Evolutionary conservation across 345 rosid species (phyloP).

Genomic region (Eutrema japonicum): DNA sequence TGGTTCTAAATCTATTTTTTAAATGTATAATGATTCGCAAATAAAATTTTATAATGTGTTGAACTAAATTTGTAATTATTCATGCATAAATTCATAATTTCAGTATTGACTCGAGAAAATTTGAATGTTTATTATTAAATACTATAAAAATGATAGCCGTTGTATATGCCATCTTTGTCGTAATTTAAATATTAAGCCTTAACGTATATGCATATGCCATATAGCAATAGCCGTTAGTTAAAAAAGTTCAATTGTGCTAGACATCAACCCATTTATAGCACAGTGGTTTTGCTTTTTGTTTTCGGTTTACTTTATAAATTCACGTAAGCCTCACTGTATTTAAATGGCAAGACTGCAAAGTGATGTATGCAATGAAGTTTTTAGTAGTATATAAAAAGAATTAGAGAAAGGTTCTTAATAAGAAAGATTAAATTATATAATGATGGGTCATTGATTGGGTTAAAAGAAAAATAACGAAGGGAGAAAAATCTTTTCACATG

Average conservation of each 20-base stretch:
- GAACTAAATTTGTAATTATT: too few species aligned
- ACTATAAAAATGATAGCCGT: too few species aligned
- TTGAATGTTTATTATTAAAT: too few species aligned
- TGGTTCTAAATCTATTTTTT: too few species aligned
- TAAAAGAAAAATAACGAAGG: background rate
- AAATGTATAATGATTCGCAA: too few species aligned
- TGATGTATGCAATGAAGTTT: slow-evolving; percentile 25
- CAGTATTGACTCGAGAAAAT: too few species aligned
- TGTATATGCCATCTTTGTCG: background rate
- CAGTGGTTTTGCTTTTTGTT: background rate
- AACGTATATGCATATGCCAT: slow-evolving; percentile 1
- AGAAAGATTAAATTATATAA: background rate
- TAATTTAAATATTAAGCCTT: background rate
- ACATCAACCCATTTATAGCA: slow-evolving; percentile 16
- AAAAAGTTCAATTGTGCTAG: background rate
- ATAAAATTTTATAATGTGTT: too few species aligned
- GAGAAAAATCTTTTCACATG: background rate
- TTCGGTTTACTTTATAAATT: background rate
- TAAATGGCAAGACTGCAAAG: background rate
- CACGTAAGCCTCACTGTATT: slow-evolving; percentile 2
- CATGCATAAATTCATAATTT: too few species aligned
- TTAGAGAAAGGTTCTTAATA: background rate
- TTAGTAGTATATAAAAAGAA: background rate
- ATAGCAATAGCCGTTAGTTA: background rate
- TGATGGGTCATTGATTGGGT: background rate